Percentiles rank a stretch among this genome's conserved stretches.
These are phyloP conservation scores for Penicillium sp. DNA, from an alignment of 2,329 filamentous ascomycete genomes.

Conservation along the genomic window DNA sequence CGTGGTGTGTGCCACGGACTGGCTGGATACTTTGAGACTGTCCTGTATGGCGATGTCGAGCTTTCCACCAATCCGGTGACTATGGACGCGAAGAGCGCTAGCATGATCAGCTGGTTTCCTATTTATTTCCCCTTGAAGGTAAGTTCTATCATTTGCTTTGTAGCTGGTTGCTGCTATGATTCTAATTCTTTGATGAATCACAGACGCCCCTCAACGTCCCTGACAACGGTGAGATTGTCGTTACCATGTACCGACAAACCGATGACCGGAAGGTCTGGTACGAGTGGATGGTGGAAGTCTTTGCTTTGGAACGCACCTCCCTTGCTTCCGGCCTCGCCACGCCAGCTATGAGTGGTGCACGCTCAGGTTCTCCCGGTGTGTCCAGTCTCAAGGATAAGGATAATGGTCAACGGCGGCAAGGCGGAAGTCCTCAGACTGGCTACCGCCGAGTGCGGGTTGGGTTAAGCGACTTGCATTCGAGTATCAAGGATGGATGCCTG, in stretches of 20 bases:
- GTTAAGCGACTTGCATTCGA: conserved; percentile 46
- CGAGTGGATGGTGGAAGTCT: conserved; percentile 92
- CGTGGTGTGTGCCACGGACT: conserved; percentile 85
- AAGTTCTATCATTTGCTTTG: conserved; percentile 26
- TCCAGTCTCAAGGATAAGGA: conserved; percentile 22
- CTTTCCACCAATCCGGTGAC: conserved; percentile 87
- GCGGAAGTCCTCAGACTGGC: conserved; percentile 13
- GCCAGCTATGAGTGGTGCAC: conserved; percentile 31
- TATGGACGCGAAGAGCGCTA: conserved; percentile 86
- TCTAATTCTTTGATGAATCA: background rate
- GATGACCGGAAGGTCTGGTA: conserved; percentile 98
- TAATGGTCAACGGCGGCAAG: conserved; percentile 8
- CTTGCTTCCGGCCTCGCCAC: conserved; percentile 13
- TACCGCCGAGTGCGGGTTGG: conserved; percentile 37
- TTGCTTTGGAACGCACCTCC: conserved; percentile 40
- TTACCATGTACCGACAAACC: conserved; percentile 94
- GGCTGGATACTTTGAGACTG: conserved; percentile 92
- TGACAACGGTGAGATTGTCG: conserved; percentile 74
- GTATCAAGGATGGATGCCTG: conserved; percentile 47
- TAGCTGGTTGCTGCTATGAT: background rate
- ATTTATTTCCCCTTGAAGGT: conserved; percentile 97
- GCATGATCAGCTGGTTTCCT: conserved; percentile 99
- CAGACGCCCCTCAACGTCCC: conserved; percentile 82
- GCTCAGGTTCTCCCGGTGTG: conserved; percentile 22
- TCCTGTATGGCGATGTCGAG: conserved; percentile 81